These are phyloP conservation scores for Cordyceps tenuipes DNA, from an alignment of 2,329 filamentous ascomycete genomes.

Conservation along the genomic window DNA sequence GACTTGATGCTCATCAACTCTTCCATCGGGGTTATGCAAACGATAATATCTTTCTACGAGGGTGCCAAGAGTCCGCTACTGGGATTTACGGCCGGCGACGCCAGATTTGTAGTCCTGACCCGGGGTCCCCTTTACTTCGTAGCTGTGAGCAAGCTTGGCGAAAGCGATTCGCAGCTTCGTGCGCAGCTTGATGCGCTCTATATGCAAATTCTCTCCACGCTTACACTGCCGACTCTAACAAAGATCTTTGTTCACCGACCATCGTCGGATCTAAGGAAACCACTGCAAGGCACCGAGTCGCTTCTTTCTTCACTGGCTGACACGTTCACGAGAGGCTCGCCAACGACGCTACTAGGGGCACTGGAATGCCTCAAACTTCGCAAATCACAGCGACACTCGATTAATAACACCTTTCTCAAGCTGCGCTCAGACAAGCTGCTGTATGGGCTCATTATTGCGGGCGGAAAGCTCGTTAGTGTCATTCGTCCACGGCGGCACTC, in stretches of 20 bases:
- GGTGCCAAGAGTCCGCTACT: conserved; percentile 66
- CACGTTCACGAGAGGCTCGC: conserved; percentile 87
- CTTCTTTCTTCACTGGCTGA: conserved; percentile 88
- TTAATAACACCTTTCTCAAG: conserved; percentile 82
- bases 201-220: conserved; percentile 94
- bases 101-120: conserved; percentile 77
- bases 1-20: conserved; percentile 83
- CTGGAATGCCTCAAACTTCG: conserved; percentile 89
- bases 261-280: conserved; percentile 86
- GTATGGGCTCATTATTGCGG: conserved; percentile 89
- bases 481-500: conserved; percentile 91
- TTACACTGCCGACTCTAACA: conserved; percentile 79
- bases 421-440: conserved; percentile 69
- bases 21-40: conserved; percentile 92
- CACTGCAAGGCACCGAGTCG: conserved; percentile 83
- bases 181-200: conserved; percentile 88
- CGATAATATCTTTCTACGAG: conserved; percentile 95
- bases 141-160: conserved; percentile 83
- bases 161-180: conserved; percentile 82
- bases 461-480: conserved; percentile 87
- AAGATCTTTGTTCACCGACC: conserved; percentile 84
- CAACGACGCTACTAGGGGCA: conserved; percentile 78
- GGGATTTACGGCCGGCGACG: conserved; percentile 78
- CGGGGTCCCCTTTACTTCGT: conserved; percentile 88
- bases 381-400: conserved; percentile 75